A percentile compares a stretch with the other conserved stretches of the same genome.
phyloP scores from a whole-genome alignment of 768 basidiomycete species.

The Gelatoporia subvermispora region DNA sequence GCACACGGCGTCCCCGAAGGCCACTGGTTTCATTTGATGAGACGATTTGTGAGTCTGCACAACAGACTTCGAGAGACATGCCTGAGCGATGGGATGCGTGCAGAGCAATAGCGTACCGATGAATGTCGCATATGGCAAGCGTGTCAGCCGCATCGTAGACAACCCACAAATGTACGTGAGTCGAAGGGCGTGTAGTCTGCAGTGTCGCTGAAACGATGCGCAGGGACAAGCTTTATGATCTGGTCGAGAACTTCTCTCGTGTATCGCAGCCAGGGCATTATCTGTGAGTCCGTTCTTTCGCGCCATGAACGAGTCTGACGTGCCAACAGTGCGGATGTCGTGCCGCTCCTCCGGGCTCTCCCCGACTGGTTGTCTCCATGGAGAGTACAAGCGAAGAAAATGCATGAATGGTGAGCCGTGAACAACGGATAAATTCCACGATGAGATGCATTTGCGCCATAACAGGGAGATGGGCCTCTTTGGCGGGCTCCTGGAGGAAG shows the following conservation, averaged over 20 bases:
- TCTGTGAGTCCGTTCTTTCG: conserved; percentile 10
- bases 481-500: neutral
- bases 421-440: no score
- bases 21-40: conserved; percentile 26
- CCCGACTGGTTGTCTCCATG: conserved; percentile 24
- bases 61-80: neutral
- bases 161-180: conserved; percentile 1
- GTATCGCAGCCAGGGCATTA: conserved; percentile 24
- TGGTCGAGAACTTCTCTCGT: conserved; percentile 20
- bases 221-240: conserved; percentile 22
- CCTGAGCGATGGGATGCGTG: neutral
- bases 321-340: conserved; percentile 12
- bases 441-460: neutral
- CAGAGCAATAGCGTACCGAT: conserved; percentile 2
- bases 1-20: conserved; percentile 7
- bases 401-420: conserved; percentile 21
- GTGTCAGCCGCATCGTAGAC: neutral
- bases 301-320: neutral
- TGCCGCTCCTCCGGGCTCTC: conserved; percentile 22
- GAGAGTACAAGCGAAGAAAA: conserved; percentile 19
- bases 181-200: neutral
- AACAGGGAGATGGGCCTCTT: conserved; percentile 4
- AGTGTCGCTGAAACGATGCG: neutral
- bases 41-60: conserved; percentile 21
- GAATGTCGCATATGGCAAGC: conserved; percentile 2